Conservation (phyloP, 225 moss, liverwort and hornwort species). For the Climacium dendroides region DNA sequence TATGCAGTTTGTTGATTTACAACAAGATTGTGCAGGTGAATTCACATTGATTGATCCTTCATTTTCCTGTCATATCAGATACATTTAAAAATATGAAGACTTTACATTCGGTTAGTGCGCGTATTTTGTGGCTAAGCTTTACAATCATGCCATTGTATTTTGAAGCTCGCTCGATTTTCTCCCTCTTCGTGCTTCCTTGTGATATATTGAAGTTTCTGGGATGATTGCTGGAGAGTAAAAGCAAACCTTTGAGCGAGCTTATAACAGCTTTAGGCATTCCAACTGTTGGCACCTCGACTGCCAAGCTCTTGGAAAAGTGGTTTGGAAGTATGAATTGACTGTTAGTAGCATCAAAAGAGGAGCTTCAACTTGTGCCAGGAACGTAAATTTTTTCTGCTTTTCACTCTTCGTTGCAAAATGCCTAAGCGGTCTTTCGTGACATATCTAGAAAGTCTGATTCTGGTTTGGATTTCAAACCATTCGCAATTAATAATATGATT, state of each 20-base stretch:
- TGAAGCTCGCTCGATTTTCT: too few species aligned
- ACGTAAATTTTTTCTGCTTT: not conserved
- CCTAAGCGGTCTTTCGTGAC: not conserved
- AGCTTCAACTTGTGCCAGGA: slow-evolving; percentile 61
- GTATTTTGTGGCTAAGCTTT: too few species aligned
- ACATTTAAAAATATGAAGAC: too few species aligned
- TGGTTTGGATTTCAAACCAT: not conserved
- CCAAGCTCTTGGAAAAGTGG: slow-evolving; percentile 52
- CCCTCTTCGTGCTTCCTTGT: too few species aligned
- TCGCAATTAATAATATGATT: not conserved
- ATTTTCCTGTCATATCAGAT: too few species aligned
- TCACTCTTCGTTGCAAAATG: not conserved
- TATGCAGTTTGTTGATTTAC: too few species aligned
- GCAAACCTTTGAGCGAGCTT: slow-evolving; percentile 46
- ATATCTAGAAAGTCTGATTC: not conserved
- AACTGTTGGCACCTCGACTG: slow-evolving; percentile 52
- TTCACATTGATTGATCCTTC: too few species aligned
- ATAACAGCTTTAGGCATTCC: slow-evolving; percentile 74
- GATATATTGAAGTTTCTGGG: not conserved
- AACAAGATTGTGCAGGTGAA: too few species aligned
- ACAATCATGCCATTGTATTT: too few species aligned
- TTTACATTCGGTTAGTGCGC: too few species aligned
- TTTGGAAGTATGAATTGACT: slow-evolving; percentile 59
- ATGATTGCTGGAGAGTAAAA: slow-evolving; percentile 58
- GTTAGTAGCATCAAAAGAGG: slow-evolving; percentile 22